These are phyloP conservation scores for Mrakiaceae sp. DNA, from an alignment of 1,284 basidiomycete genomes.

Conservation along the genomic window DNA sequence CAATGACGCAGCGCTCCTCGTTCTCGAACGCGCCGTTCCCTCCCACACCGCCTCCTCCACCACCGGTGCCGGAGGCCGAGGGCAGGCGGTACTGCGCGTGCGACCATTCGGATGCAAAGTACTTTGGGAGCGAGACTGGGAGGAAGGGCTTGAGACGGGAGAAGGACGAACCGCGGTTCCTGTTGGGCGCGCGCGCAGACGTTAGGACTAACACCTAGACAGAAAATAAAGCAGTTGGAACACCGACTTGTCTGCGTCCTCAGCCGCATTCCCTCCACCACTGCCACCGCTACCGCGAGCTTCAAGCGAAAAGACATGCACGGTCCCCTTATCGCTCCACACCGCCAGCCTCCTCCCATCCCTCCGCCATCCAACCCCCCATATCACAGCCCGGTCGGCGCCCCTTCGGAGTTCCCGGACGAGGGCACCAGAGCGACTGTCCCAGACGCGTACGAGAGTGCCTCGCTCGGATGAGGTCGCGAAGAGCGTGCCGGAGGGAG, in stretches of 20 bases:
- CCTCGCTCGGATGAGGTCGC: conserved; percentile 77
- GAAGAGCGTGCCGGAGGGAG: conserved; percentile 64
- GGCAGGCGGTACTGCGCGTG: conserved; percentile 88
- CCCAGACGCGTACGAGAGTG: conserved; percentile 83
- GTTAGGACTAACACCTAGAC: neutral
- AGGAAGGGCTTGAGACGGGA: conserved; percentile 63
- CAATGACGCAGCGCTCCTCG: conserved; percentile 72
- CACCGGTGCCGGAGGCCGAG: conserved; percentile 42
- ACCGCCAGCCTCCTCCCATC: conserved; percentile 63
- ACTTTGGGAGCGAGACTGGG: conserved; percentile 61
- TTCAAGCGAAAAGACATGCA: conserved; percentile 72
- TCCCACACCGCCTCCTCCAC: neutral
- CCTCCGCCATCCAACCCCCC: conserved; percentile 44
- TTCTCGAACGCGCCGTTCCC: conserved; percentile 40
- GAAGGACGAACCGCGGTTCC: conserved; percentile 45
- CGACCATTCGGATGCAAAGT: conserved; percentile 87
- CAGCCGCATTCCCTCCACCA: conserved; percentile 3
- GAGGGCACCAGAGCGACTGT: conserved; percentile 59
- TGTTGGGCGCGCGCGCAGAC: neutral
- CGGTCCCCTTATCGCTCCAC: conserved; percentile 93
- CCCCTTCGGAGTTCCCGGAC: conserved; percentile 75
- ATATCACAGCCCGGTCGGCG: conserved; percentile 82
- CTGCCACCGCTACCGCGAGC: conserved; percentile 27
- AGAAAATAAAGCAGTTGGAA: neutral
- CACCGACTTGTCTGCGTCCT: conserved; percentile 32